These are phyloP conservation scores for Mycena olivaceomarginata DNA, from an alignment of 768 basidiomycete genomes.

Conservation along the genomic window DNA sequence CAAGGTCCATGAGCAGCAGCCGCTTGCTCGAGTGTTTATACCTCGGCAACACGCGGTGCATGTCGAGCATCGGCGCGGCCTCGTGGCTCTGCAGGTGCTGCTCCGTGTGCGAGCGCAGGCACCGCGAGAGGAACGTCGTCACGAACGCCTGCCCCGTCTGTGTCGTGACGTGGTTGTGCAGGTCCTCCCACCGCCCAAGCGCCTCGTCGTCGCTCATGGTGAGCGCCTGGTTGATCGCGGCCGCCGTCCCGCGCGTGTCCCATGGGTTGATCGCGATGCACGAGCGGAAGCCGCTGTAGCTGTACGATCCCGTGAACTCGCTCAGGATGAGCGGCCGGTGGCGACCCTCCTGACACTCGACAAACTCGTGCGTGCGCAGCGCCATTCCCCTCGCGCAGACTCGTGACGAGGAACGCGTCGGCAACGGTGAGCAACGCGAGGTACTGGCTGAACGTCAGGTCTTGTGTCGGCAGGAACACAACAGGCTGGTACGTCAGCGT, in stretches of 20 bases:
- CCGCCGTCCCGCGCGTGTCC: slow-evolving; percentile 89
- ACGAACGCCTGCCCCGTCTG: slow-evolving; percentile 93
- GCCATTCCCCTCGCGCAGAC: slow-evolving; percentile 94
- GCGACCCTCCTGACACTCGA: slow-evolving; percentile 87
- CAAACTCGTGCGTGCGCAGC: slow-evolving; percentile 87
- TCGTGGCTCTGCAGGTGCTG: slow-evolving; percentile 63
- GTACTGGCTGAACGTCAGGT: slow-evolving; percentile 91
- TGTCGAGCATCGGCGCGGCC: slow-evolving; percentile 59
- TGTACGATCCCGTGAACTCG: slow-evolving; percentile 95
- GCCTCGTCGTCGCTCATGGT: slow-evolving; percentile 88
- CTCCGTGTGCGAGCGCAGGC: slow-evolving; percentile 73
- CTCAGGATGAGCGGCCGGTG: slow-evolving; percentile 86
- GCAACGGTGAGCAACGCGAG: slow-evolving; percentile 88
- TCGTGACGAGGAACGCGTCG: slow-evolving; percentile 91
- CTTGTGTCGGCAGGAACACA: slow-evolving; percentile 90
- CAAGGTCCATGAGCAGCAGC: slow-evolving; percentile 85
- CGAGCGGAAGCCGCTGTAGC: slow-evolving; percentile 90
- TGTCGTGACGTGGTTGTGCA: slow-evolving; percentile 90
- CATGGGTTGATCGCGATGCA: slow-evolving; percentile 93
- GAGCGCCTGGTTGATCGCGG: slow-evolving; percentile 86
- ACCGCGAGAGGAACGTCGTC: slow-evolving; percentile 59
- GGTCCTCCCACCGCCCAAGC: slow-evolving; percentile 86
- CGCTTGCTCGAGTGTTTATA: slow-evolving; percentile 81
- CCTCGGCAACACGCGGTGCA: slow-evolving; percentile 74
- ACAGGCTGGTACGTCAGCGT: slow-evolving; percentile 92